Base-by-base conservation (phyloP, 1,284 basidiomycete species). In the Inonotus obliquus region DNA sequence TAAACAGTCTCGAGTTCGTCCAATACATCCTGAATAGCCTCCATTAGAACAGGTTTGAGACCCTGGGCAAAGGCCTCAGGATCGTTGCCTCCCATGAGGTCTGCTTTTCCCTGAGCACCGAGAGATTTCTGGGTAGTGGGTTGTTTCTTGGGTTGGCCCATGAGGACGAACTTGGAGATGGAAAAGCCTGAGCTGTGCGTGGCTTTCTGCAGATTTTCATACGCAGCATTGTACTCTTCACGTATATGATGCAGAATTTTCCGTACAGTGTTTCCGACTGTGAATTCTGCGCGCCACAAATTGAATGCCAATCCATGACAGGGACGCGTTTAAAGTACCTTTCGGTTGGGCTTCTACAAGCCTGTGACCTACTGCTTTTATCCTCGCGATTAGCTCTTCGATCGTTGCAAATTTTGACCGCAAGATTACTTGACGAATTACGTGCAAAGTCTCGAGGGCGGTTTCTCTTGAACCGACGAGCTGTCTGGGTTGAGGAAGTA, bases 1-100 rank as follows among this genome's bases (percentile, higher is more conserved):
- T 97, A 94, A 0, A 96, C 96, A 2, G 93, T 95, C 73, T 98
- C 96, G 54, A 99, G 78, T 74, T 99, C 97, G 68, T 97, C 94
- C 53, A 98, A 81, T 14, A 98, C 90, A 71, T 98, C 92, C 69
- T 95, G 89, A 62, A 96, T 93, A 1, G 92, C 94, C 73, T 94
- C 91, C 81, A 95, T 92, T 54, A 96, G 77, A 1, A 91, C 86
- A 2, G 89, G 89, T 71, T 89, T 91, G 49, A 91, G 69, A 11
- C 81, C 82, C 53, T 80, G 76, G 9, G 89, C 85, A 69, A 91
- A 90, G 14, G 85, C 84, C 72, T 91, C 89, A 0, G 81, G 77
- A 71, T 89, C 84, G 66, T 86, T 80, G 79, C 84, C 52, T 88
- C 68, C 3, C 80, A 80, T 11, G 77, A 78, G 57, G 79, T 81